Percentiles rank a stretch among this genome's conserved stretches.
These are phyloP conservation scores for Ceratobasidium sp. DNA, from an alignment of 1,284 basidiomycete genomes.

Conservation along the genomic window DNA sequence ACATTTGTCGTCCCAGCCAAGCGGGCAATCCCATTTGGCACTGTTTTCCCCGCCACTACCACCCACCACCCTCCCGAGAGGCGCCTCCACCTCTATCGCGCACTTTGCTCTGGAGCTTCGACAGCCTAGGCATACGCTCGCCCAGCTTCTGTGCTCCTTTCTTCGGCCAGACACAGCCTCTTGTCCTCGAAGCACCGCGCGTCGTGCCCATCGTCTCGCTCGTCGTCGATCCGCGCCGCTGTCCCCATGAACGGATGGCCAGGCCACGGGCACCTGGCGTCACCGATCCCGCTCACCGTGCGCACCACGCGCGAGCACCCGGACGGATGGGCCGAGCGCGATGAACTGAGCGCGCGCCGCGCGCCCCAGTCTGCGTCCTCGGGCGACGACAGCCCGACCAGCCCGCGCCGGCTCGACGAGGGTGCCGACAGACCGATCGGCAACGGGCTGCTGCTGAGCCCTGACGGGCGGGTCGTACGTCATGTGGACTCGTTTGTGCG, in stretches of 20 bases:
- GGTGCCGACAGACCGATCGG: constrained; percentile 1
- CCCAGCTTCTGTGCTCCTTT: constrained; percentile 2
- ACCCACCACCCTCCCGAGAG: constrained; percentile 20
- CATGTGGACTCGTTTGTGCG: constrained; percentile 45
- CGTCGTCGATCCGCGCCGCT: constrained; percentile 13
- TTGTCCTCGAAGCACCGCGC: not conserved
- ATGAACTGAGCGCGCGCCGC: not conserved
- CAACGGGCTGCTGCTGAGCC: constrained; percentile 13
- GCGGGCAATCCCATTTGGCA: constrained; percentile 18
- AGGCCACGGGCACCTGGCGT: constrained; percentile 12
- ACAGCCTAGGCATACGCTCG: not conserved
- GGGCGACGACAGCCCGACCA: constrained; percentile 35
- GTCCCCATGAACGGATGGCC: constrained; percentile 27
- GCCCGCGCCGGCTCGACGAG: constrained; percentile 6
- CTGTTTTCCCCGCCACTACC: constrained; percentile 24
- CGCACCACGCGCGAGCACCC: constrained; percentile 7
- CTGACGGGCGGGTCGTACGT: constrained; percentile 27
- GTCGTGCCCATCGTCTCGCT: constrained; percentile 1
- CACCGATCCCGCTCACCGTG: constrained; percentile 28
- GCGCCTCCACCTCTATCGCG: constrained; percentile 19
- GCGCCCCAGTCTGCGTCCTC: constrained; percentile 11
- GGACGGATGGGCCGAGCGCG: constrained; percentile 18
- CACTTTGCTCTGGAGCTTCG: constrained; percentile 13
- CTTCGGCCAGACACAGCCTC: constrained; percentile 2
- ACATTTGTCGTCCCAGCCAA: constrained; percentile 29